phyloP scores from a whole-genome alignment of 805 yeast genomes.

The Saturnispora halmiae region DNA sequence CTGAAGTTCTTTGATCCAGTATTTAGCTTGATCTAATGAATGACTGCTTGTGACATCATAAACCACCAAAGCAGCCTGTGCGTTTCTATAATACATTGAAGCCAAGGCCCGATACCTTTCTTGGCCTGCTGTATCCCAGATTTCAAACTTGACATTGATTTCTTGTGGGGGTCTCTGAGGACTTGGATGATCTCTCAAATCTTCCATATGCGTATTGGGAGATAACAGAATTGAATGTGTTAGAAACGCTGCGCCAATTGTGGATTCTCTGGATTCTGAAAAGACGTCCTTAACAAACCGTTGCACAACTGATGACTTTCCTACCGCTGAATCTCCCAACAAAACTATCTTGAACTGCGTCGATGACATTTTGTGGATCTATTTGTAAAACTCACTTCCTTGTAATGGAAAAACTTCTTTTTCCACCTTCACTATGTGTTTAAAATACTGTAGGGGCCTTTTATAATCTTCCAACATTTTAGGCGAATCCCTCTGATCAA shows the following conservation, averaged over 20 bases:
- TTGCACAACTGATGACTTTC: slow-evolving; percentile 57
- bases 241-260: slow-evolving; percentile 78
- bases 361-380: background rate
- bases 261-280: slow-evolving; percentile 65
- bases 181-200: background rate
- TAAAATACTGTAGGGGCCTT: no score
- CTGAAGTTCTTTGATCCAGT: slow-evolving; percentile 73
- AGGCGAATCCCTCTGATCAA: no score
- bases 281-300: slow-evolving; percentile 67
- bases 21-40: slow-evolving; percentile 61
- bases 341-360: slow-evolving; percentile 53
- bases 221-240: slow-evolving; percentile 54
- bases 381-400: no score
- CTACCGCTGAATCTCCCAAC: slow-evolving; percentile 55
- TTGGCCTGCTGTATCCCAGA: slow-evolving; percentile 70
- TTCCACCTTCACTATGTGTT: no score
- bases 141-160: slow-evolving; percentile 50
- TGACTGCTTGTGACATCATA: slow-evolving; percentile 64
- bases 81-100: slow-evolving; percentile 76
- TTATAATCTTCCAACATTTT: no score
- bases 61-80: slow-evolving; percentile 72
- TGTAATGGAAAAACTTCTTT: no score
- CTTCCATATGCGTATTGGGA: slow-evolving; percentile 32
- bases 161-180: background rate
- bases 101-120: slow-evolving; percentile 70